These are phyloP conservation scores for Monilinia laxa DNA, from an alignment of 2,329 filamentous ascomycete genomes.

Conservation along the genomic window DNA sequence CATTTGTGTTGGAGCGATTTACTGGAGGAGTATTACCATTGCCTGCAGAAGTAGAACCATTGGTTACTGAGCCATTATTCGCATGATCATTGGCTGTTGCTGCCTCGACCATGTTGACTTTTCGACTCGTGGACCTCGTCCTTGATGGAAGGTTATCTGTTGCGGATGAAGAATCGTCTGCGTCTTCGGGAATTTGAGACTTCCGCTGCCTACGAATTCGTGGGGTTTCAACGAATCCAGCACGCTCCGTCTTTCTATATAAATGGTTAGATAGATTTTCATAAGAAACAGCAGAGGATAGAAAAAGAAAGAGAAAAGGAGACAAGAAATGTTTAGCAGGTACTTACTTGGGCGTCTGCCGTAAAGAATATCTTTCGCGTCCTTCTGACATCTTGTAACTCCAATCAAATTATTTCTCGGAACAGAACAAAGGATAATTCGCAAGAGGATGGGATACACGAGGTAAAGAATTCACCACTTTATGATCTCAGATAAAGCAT, in stretches of 20 bases:
- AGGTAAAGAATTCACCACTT: not conserved
- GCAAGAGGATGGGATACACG: not conserved
- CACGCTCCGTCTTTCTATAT: constrained; percentile 51
- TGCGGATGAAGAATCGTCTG: constrained; percentile 40
- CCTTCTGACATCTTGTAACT: constrained; percentile 37
- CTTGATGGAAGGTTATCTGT: constrained; percentile 35
- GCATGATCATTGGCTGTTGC: constrained; percentile 30
- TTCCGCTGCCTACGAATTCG: constrained; percentile 45
- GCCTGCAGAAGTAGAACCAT: constrained; percentile 21
- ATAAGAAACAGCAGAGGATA: not conserved
- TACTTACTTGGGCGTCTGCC: constrained; percentile 40
- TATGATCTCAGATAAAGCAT: constrained; percentile 1
- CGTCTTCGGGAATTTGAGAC: constrained; percentile 38
- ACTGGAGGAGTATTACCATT: constrained; percentile 23
- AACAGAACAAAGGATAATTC: constrained; percentile 6
- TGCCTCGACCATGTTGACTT: constrained; percentile 33
- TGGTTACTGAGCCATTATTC: constrained; percentile 24
- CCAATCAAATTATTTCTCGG: constrained; percentile 1
- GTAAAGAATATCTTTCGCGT: constrained; percentile 40
- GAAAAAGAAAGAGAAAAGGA: not conserved
- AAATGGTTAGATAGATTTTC: constrained; percentile 25
- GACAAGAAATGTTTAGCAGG: not conserved
- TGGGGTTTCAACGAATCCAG: constrained; percentile 54
- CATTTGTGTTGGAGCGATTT: constrained; percentile 24
- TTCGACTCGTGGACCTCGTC: constrained; percentile 30